A percentile compares a stretch with the other conserved stretches of the same genome.
These are phyloP conservation scores for Fusarium napiforme DNA, from an alignment of 2,329 filamentous ascomycete genomes.

Conservation along the genomic window DNA sequence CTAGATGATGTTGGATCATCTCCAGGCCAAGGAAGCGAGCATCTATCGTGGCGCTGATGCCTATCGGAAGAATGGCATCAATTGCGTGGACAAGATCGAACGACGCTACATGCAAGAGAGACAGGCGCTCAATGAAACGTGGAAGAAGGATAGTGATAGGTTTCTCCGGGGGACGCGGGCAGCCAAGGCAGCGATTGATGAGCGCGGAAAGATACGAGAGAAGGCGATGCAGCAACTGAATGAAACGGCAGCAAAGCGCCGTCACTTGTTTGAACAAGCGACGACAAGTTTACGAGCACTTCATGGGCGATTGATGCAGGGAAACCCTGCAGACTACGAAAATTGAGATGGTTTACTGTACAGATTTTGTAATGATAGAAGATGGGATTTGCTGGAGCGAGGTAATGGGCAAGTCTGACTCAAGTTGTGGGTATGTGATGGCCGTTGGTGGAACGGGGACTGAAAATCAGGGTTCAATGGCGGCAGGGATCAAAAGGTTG, in stretches of 20 bases:
- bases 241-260: conserved; percentile 23
- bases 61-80: conserved; percentile 37
- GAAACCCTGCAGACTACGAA: neutral
- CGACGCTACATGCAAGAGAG: conserved; percentile 38
- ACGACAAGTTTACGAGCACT: conserved; percentile 37
- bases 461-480: conserved; percentile 36
- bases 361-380: neutral
- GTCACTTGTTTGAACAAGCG: conserved; percentile 29
- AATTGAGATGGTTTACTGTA: neutral
- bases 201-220: conserved; percentile 1
- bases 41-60: conserved; percentile 32
- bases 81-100: conserved; percentile 39
- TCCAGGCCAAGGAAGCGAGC: conserved; percentile 37
- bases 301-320: conserved; percentile 31
- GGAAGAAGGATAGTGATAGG: conserved; percentile 29
- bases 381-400: conserved; percentile 6
- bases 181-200: conserved; percentile 19
- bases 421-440: neutral
- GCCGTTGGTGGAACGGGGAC: neutral
- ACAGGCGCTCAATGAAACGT: conserved; percentile 15
- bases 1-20: conserved; percentile 41
- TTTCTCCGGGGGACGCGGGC: conserved; percentile 29
- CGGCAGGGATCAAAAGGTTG: conserved; percentile 25
- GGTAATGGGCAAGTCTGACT: neutral
- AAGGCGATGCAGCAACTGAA: conserved; percentile 15